phyloP scores from a whole-genome alignment of 2,329 filamentous ascomycete species.

The Sporothrix brunneoviolacea region DNA sequence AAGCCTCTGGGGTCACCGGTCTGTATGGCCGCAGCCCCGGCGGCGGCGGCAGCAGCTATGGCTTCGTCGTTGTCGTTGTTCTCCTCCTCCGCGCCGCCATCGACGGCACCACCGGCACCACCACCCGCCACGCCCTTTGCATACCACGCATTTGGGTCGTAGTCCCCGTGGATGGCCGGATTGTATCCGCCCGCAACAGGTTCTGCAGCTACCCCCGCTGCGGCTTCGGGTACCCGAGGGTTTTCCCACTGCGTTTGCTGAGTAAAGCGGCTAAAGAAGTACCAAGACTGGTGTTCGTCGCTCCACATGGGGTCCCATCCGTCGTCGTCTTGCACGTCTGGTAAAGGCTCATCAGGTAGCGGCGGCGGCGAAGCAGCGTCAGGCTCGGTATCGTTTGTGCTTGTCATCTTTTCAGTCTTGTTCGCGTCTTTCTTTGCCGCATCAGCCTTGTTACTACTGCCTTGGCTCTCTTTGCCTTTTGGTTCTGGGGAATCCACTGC shows the following conservation, averaged over 20 bases:
- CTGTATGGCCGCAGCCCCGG: constrained; percentile 58
- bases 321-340: constrained; percentile 45
- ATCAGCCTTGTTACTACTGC: neutral
- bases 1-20: constrained; percentile 86
- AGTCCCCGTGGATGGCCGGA: constrained; percentile 90
- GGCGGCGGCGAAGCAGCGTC: constrained; percentile 25
- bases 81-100: constrained; percentile 19
- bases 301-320: constrained; percentile 83
- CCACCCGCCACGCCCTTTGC: constrained; percentile 46
- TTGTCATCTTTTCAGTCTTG: neutral
- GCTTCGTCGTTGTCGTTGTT: constrained; percentile 26
- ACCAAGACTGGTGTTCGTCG: constrained; percentile 58
- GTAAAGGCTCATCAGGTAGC: constrained; percentile 34
- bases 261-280: constrained; percentile 78
- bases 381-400: neutral
- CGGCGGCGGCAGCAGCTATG: constrained; percentile 13
- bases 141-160: constrained; percentile 94
- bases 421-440: neutral
- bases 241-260: constrained; percentile 76
- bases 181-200: constrained; percentile 66
- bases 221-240: constrained; percentile 57
- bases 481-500: too few relatives aligned
- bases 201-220: constrained; percentile 22
- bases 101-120: constrained; percentile 26
- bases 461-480: too few relatives aligned